Percentiles rank a stretch among this genome's conserved stretches.
Evolutionary conservation across 2,329 filamentous ascomycete species (phyloP).

Genomic region (Chalaropsis thielavioides): DNA sequence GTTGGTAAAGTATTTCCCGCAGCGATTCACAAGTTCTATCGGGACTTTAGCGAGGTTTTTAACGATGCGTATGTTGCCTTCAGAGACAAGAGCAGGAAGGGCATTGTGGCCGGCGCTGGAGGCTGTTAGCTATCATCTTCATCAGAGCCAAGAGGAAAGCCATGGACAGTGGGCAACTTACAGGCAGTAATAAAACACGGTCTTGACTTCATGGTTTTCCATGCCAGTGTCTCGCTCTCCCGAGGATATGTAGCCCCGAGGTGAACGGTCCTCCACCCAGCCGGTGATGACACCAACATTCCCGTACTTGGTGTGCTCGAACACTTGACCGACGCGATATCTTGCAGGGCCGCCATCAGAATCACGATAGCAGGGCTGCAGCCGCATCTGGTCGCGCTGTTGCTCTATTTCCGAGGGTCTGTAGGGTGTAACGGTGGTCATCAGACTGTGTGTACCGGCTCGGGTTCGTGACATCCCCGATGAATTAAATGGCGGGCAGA

Average conservation of each 20-base stretch:
- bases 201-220: constrained; percentile 35
- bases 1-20: constrained; percentile 77
- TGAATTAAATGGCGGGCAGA: constrained; percentile 4
- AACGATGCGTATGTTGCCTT: constrained; percentile 65
- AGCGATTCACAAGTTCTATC: constrained; percentile 47
- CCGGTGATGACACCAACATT: constrained; percentile 75
- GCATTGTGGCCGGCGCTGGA: constrained; percentile 12
- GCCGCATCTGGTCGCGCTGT: constrained; percentile 31
- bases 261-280: constrained; percentile 46
- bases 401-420: constrained; percentile 25
- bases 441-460: constrained; percentile 19
- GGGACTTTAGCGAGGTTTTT: constrained; percentile 32
- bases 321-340: constrained; percentile 68
- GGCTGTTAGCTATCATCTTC: background rate
- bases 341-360: background rate
- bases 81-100: constrained; percentile 27
- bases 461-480: background rate
- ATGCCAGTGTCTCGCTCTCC: constrained; percentile 16
- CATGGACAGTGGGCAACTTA: constrained; percentile 35
- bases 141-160: background rate
- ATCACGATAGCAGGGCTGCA: constrained; percentile 1
- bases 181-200: constrained; percentile 78
- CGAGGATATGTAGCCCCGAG: background rate
- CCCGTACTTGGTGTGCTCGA: constrained; percentile 64
- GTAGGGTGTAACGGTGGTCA: constrained; percentile 13